A percentile compares a stretch with the other conserved stretches of the same genome.
These are phyloP conservation scores for Fragosphaeria purpurea DNA, from an alignment of 2,329 filamentous ascomycete species.

Conservation along the genomic window DNA sequence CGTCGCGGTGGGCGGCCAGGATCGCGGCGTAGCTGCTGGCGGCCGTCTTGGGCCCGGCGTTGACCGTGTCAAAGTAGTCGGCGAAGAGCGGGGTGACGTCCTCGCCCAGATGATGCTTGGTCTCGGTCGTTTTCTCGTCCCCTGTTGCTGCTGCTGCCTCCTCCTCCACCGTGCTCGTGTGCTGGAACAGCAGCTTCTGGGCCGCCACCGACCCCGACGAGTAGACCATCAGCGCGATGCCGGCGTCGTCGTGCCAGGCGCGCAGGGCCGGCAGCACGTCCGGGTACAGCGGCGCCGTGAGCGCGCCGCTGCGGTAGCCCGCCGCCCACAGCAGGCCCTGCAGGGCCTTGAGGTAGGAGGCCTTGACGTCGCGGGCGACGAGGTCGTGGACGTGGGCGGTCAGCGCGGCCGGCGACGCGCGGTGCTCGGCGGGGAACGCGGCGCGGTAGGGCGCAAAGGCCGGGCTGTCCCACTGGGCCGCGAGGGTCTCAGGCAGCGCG, in stretches of 20 bases:
- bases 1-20: slow-evolving; percentile 21
- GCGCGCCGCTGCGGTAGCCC: slow-evolving; percentile 59
- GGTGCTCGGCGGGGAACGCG: slow-evolving; percentile 59
- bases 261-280: slow-evolving; percentile 59
- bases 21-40: slow-evolving; percentile 58
- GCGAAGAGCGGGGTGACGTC: slow-evolving; percentile 50
- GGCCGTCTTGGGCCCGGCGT: slow-evolving; percentile 66
- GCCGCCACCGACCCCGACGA: slow-evolving; percentile 72
- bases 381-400: slow-evolving; percentile 60
- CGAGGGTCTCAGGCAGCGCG: slow-evolving; percentile 53
- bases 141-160: neutral
- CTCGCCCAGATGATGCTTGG: slow-evolving; percentile 30
- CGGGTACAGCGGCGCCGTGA: slow-evolving; percentile 63
- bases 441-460: slow-evolving; percentile 57
- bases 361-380: slow-evolving; percentile 62
- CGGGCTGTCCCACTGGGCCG: slow-evolving; percentile 55
- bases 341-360: slow-evolving; percentile 66
- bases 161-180: slow-evolving; percentile 39
- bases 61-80: slow-evolving; percentile 71
- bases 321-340: slow-evolving; percentile 71
- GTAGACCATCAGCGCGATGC: slow-evolving; percentile 61
- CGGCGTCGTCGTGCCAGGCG: slow-evolving; percentile 43
- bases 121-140: neutral
- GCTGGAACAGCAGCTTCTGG: slow-evolving; percentile 68
- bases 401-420: slow-evolving; percentile 47